Conservation (phyloP, 495 filamentous ascomycete species). For the Penicillium verhagenii region DNA sequence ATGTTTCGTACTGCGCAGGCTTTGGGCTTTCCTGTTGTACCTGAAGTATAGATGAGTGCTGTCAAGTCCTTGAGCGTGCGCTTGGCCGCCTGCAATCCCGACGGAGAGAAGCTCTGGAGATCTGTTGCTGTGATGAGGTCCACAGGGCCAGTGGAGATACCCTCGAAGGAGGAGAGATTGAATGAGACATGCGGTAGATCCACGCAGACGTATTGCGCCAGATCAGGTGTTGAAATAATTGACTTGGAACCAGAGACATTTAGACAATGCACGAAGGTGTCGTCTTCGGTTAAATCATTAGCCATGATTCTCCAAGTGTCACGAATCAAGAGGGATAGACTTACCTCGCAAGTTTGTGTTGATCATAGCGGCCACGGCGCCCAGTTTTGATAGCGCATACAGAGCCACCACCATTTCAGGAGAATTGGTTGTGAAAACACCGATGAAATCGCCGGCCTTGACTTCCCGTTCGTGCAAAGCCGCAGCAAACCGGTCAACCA, state of each 20-base stretch:
- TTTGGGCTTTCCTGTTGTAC: conserved; percentile 91
- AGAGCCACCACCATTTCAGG: conserved; percentile 76
- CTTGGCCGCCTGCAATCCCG: conserved; percentile 34
- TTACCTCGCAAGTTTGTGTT: conserved; percentile 84
- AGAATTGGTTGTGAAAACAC: conserved; percentile 63
- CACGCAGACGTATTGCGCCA: conserved; percentile 37
- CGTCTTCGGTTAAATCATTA: conserved; percentile 29
- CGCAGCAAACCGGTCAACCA: conserved; percentile 46
- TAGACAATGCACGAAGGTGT: conserved; percentile 78
- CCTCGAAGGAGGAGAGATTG: conserved; percentile 41
- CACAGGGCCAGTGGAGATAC: conserved; percentile 56
- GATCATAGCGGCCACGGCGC: conserved; percentile 82
- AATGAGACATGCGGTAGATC: conserved; percentile 41
- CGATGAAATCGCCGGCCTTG: conserved; percentile 40
- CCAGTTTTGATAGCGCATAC: conserved; percentile 80
- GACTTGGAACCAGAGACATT: conserved; percentile 64
- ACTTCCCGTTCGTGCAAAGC: conserved; percentile 38
- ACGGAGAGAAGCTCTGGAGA: conserved; percentile 38
- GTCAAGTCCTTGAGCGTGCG: conserved; percentile 52
- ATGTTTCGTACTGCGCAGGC: conserved; percentile 72
- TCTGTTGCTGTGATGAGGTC: conserved; percentile 44
- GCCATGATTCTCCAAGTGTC: conserved; percentile 1
- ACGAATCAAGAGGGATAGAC: not conserved
- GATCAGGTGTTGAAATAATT: conserved; percentile 56
- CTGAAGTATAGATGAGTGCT: conserved; percentile 79